These are phyloP conservation scores for Spergularia bocconei DNA, from an alignment of 148 eudicot genomes.

Conservation along the genomic window DNA sequence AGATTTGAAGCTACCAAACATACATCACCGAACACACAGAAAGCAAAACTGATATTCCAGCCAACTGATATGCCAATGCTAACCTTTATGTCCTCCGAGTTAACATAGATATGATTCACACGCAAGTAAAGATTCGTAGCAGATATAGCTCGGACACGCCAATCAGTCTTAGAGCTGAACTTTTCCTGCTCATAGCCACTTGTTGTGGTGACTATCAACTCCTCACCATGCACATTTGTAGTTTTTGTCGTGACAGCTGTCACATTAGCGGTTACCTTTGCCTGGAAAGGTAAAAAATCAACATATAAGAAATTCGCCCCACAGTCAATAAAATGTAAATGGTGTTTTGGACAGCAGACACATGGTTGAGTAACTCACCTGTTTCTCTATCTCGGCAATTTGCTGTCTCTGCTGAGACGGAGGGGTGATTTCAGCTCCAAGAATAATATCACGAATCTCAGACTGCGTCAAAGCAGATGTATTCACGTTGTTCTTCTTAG, in stretches of 20 bases:
- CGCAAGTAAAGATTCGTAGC: constrained; percentile 98
- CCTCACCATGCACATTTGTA: constrained; percentile 95
- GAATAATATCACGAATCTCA: constrained; percentile 96
- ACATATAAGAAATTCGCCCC: background rate
- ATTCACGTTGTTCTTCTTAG: constrained; percentile 97
- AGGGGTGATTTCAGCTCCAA: constrained; percentile 98
- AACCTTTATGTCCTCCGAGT: constrained; percentile 99
- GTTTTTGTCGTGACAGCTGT: constrained; percentile 95
- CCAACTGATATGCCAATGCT: background rate
- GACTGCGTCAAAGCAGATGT: constrained; percentile 96
- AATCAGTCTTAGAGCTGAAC: constrained; percentile 94
- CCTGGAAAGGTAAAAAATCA: constrained; percentile 25
- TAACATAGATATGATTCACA: constrained; percentile 95
- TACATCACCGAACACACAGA: background rate
- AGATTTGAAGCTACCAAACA: background rate
- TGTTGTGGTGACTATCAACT: constrained; percentile 85
- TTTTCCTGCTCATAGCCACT: constrained; percentile 96
- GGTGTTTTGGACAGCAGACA: background rate
- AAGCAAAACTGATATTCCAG: background rate
- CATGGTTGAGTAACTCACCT: constrained; percentile 29
- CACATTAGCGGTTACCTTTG: constrained; percentile 78
- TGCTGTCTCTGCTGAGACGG: constrained; percentile 98
- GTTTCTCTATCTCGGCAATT: constrained; percentile 99
- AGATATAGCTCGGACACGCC: constrained; percentile 99
- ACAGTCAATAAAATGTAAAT: background rate